Conservation (phyloP, 139 green algal genomes). For the Pedinophyceae sp. region DNA sequence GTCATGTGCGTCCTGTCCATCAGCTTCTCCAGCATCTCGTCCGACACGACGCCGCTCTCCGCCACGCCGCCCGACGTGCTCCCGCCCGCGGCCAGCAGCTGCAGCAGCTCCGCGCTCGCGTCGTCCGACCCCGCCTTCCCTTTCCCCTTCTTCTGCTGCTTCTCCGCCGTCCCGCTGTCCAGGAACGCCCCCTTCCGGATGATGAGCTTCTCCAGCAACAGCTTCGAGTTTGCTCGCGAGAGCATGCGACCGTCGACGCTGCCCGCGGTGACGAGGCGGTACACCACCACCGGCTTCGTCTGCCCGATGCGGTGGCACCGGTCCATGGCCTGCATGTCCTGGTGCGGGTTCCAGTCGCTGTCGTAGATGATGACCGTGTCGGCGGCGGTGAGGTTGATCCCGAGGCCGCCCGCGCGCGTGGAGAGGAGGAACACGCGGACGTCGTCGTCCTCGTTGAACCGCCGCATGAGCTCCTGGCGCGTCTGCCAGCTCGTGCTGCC, state of each 20-base stretch:
- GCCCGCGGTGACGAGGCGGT: slow-evolving; percentile 76
- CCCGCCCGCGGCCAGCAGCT: slow-evolving; percentile 45
- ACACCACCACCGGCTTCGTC: slow-evolving; percentile 84
- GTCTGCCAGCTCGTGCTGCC: slow-evolving; percentile 53
- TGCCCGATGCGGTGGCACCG: slow-evolving; percentile 95
- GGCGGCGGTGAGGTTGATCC: slow-evolving; percentile 81
- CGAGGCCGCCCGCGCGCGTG: slow-evolving; percentile 87
- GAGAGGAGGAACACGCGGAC: slow-evolving; percentile 84
- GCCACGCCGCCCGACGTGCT: slow-evolving; percentile 28
- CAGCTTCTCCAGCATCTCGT: slow-evolving; percentile 44
- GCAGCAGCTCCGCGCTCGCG: slow-evolving; percentile 52
- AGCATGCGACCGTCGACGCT: slow-evolving; percentile 93
- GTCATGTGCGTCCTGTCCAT: slow-evolving; percentile 52
- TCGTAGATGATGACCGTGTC: slow-evolving; percentile 95
- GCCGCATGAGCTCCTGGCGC: slow-evolving; percentile 27
- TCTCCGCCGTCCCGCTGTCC: slow-evolving; percentile 11
- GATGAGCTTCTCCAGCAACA: slow-evolving; percentile 77
- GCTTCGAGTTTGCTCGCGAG: slow-evolving; percentile 64
- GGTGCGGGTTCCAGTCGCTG: slow-evolving; percentile 86
- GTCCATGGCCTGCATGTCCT: slow-evolving; percentile 96
- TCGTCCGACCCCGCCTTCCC: slow-evolving; percentile 1
- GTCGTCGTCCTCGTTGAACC: slow-evolving; percentile 69
- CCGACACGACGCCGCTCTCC: slow-evolving; percentile 46
- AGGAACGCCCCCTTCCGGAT: slow-evolving; percentile 93
- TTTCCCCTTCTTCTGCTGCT: slow-evolving; percentile 11